Evolutionary conservation across 768 basidiomycete species (phyloP), one percentile per base, ranked within the genome.

Genomic region (Tulasnella sp.): DNA sequence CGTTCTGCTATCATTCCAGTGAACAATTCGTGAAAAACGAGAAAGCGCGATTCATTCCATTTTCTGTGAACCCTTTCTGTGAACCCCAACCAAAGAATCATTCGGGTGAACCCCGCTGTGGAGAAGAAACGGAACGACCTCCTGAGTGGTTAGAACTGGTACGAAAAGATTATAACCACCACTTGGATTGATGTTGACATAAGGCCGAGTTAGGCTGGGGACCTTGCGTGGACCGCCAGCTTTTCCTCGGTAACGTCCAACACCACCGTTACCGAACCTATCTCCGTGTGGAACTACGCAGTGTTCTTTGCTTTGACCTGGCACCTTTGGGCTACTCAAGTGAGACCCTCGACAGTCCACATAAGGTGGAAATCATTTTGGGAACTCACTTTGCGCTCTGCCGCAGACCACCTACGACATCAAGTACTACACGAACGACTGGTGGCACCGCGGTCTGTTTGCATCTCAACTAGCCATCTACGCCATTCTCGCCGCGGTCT

Each of bases 401-500:
- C 16, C 36, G 21, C 36, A 39, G 34, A 74, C 42, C 19, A 36
- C 72, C n/a, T 74, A 74, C 36, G 73, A 74, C 27, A 34, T 74
- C n/a, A 40, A 74, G 46, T 74, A n/a, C 73, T 74, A 74, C 27
- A 74, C 73, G 38, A 74, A 74, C 8, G 38, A 74, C 46, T 74
- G 73, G 73, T 74, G 39, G 39, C 73, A 74, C 46, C 73, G 73
- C 9, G 39, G 24, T 31, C 39, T 74, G 10, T 74, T 74, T 38
- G 46, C 46, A 21, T 74, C 38, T 48, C 73, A 74, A 34, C 46
- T 74, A 14, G 73, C 27, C 40, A 39, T 74, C 27, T 74, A 74
- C 38, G 73, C 73, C 14, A 34, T 27, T 42, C 73, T 74, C 36
- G 27, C 73, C 38, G 39, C 73, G 2, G 4, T 74, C 62, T 68